Evolutionary conservation across 345 rosid species (phyloP).

Genomic region (Aquilaria sinensis): DNA sequence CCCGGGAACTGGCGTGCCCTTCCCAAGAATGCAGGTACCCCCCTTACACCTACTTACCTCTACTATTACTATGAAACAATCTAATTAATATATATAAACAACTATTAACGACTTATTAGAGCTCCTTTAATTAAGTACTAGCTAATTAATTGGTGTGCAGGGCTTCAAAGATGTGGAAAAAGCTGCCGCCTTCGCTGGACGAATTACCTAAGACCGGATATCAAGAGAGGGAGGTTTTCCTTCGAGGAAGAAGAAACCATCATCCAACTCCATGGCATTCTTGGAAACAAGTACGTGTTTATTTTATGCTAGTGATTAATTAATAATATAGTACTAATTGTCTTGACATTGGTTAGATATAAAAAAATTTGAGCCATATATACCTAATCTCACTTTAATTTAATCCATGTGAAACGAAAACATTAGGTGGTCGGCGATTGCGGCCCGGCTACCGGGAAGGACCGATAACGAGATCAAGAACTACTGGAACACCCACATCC

Average conservation of each 20-base stretch:
- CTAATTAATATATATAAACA: no score
- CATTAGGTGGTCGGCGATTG: constrained; percentile 95
- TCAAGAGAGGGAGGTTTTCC: constrained; percentile 86
- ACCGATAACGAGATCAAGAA: constrained; percentile 96
- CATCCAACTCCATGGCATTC: constrained; percentile 71
- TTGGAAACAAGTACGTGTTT: constrained; percentile 77
- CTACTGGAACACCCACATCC: constrained; percentile 89
- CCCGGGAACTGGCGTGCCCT: constrained; percentile 72
- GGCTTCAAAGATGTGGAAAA: constrained; percentile 93
- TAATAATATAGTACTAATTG: no score
- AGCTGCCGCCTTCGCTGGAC: constrained; percentile 99
- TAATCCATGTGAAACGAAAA: background rate
- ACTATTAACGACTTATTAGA: no score
- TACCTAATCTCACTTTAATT: background rate
- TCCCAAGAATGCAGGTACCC: constrained; percentile 71
- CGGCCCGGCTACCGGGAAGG: constrained; percentile 95
- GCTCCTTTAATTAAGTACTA: background rate
- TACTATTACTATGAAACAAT: no score
- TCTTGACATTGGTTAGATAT: no score
- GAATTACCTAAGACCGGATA: constrained; percentile 89
- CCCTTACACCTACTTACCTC: no score
- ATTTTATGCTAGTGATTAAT: no score
- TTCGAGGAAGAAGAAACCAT: constrained; percentile 97
- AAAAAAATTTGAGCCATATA: no score
- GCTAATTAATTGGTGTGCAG: constrained; percentile 27